Conservation (phyloP, 2,329 filamentous ascomycete genomes). For the Thielaviopsis ethacetica region DNA sequence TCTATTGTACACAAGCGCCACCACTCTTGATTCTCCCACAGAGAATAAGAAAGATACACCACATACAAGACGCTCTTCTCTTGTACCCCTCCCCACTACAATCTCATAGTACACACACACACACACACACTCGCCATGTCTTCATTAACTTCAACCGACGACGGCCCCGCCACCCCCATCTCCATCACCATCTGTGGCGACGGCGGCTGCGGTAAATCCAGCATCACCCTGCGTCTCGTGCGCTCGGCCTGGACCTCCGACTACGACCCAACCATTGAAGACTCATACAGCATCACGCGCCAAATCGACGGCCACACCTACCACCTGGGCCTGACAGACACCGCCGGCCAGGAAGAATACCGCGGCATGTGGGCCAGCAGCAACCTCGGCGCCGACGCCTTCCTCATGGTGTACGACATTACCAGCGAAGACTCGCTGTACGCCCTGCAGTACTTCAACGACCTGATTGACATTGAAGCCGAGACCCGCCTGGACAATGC, state of each 20-base stretch:
- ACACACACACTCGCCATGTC: background rate
- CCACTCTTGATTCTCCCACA: too few species aligned
- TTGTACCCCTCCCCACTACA: too few species aligned
- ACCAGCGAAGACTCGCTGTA: conserved; percentile 52
- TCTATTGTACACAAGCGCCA: too few species aligned
- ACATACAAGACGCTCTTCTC: background rate
- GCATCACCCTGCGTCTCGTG: conserved; percentile 68
- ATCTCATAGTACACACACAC: background rate
- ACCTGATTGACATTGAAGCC: conserved; percentile 69
- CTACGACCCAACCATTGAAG: conserved; percentile 67
- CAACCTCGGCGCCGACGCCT: conserved; percentile 66
- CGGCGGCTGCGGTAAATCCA: conserved; percentile 71
- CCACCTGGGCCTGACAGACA: conserved; percentile 66
- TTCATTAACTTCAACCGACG: background rate
- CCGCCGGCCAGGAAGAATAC: conserved; percentile 81
- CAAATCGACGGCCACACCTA: conserved; percentile 66
- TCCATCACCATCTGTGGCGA: conserved; percentile 76
- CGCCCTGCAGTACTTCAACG: conserved; percentile 62
- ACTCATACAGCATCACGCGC: conserved; percentile 72
- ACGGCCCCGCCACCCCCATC: conserved; percentile 33
- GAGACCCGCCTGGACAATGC: conserved; percentile 52
- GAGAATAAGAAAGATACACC: too few species aligned
- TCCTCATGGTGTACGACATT: conserved; percentile 79
- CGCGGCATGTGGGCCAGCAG: conserved; percentile 70
- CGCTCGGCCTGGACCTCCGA: conserved; percentile 72